Conservation (phyloP, 2,329 filamentous ascomycete genomes). For the Botryotinia calthae region DNA sequence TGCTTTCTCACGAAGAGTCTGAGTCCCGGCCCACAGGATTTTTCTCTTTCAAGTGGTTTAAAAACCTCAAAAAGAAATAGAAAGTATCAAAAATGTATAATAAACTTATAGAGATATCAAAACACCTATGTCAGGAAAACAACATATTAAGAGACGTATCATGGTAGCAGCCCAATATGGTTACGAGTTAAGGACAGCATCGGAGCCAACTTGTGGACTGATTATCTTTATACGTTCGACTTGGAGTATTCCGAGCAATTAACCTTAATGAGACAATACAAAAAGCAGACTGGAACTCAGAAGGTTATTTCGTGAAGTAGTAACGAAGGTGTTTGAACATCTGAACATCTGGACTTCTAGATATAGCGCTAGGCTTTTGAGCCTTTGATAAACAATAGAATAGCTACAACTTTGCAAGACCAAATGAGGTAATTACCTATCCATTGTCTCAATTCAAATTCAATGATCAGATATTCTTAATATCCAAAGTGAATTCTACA, state of each 20-base stretch:
- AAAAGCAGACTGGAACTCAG: neutral
- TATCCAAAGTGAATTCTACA: neutral
- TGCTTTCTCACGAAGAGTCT: too few species aligned
- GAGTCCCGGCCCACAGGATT: neutral
- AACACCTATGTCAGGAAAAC: neutral
- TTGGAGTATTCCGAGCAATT: neutral
- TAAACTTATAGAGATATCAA: neutral
- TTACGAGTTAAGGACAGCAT: neutral
- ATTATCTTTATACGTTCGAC: neutral
- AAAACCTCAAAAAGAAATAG: neutral
- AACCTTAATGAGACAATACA: neutral
- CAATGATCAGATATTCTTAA: neutral
- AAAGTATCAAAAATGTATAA: neutral
- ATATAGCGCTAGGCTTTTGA: neutral
- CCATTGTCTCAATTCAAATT: neutral
- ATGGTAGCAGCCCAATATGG: neutral
- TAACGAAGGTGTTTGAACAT: neutral
- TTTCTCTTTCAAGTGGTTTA: neutral
- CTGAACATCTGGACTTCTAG: neutral
- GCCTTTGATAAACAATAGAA: neutral
- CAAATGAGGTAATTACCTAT: neutral
- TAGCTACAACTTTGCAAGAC: slow-evolving; percentile 2
- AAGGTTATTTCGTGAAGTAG: neutral
- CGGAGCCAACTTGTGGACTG: neutral
- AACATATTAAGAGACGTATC: neutral